phyloP scores from a whole-genome alignment of 1,284 basidiomycete species.

The Entoloma clypeatum region DNA sequence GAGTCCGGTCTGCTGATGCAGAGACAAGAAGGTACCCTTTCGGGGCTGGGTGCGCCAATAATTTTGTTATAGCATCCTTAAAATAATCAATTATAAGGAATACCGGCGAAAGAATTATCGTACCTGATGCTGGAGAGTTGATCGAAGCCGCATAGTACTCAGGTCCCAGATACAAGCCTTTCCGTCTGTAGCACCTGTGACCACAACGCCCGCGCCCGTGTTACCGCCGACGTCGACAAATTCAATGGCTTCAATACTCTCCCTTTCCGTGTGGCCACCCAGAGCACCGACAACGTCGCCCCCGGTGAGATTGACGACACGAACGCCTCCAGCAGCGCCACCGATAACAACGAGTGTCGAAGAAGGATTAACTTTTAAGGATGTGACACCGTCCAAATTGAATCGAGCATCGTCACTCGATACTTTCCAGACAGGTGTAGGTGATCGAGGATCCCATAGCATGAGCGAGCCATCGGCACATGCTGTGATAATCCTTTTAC shows the following conservation, averaged over 20 bases:
- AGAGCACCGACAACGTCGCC: conserved; percentile 81
- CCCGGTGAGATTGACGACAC: conserved; percentile 82
- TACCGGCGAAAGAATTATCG: conserved; percentile 11
- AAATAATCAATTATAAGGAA: conserved; percentile 18
- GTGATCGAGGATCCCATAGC: conserved; percentile 87
- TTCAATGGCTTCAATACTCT: conserved; percentile 86
- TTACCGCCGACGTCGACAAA: conserved; percentile 76
- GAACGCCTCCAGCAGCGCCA: conserved; percentile 77
- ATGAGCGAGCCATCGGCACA: conserved; percentile 83
- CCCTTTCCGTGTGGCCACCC: conserved; percentile 82
- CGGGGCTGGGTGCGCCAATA: conserved; percentile 72
- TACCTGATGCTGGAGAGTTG: conserved; percentile 79
- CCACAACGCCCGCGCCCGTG: conserved; percentile 64
- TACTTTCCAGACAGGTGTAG: conserved; percentile 80
- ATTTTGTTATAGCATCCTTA: conserved; percentile 84
- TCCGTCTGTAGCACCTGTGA: conserved; percentile 92
- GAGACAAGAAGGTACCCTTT: conserved; percentile 77
- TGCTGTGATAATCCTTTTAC: conserved; percentile 86
- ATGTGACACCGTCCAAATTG: conserved; percentile 77
- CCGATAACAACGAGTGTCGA: conserved; percentile 89
- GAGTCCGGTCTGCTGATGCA: conserved; percentile 79
- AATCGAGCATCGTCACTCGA: conserved; percentile 73
- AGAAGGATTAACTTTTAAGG: conserved; percentile 79
- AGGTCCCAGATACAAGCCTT: conserved; percentile 95
- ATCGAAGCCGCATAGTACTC: conserved; percentile 75